Evolutionary conservation across 116 monocot genomes (phyloP), one percentile per base, ranked within the genome.

Genomic region (Iris pallida): DNA sequence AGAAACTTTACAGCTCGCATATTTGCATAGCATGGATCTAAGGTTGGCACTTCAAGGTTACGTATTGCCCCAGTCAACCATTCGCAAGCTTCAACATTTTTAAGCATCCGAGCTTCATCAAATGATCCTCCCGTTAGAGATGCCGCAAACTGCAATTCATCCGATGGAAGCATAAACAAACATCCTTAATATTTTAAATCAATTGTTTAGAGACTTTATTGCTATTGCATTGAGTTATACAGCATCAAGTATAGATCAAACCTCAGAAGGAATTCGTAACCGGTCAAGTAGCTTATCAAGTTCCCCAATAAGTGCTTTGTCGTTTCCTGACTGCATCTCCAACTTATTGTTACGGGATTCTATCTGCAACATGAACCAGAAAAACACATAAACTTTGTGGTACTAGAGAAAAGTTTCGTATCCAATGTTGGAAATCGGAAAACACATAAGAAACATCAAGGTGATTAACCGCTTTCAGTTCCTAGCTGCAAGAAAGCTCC

Each of bases 31-130:
- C 77, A 84, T 58, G 90, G 93, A 76, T 99, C 91, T 80, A 90
- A 76, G 55, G 75, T 84, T 57, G 93, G 90, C 18, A 63, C 82
- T 83, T 93, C 82, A 75, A 99, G 84, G 64, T 70, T 75, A 47
- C 73, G 81, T 51, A 93, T 57, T n/a, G 94, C 88, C 68, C 79
- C 80, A 60, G 86, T 85, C 60, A 99, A 81, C 99, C 99, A 99
- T 81, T 99, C 99, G 72, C 94, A 99, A 58, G 94, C 90, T 74
- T 99, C 99, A 42, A 99, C 77, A 76, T 86, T 93, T 75, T 93
- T 88, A 57, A 85, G 82, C 99, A 99, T 99, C 9, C 84, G 81
- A 42, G 88, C 74, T 69, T 99, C 99, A 74, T 99, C 93, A 76
- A 99, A 99, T 51, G 90, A 88, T 48, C 93, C 93, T 66, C 81